Evolutionary conservation across 2,329 filamentous ascomycete genomes (phyloP), one percentile per base, ranked within the genome.

Genomic region (Trichoderma citrinoviride): DNA sequence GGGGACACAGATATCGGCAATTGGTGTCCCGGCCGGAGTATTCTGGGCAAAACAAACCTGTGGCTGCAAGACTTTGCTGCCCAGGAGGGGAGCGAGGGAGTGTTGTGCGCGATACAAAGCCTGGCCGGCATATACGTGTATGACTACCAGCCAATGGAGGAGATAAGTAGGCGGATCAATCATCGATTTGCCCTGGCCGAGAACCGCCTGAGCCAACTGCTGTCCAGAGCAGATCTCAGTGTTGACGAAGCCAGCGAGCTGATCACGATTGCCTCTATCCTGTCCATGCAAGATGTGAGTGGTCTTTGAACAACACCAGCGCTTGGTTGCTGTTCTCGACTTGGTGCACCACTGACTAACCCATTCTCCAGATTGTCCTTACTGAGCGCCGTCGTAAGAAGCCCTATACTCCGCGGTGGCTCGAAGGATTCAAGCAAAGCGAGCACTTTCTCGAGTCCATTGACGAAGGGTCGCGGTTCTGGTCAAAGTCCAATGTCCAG

Each of bases 91-190:
- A 73, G 71, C 27, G 65, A 69, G 15, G 76, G 76, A 21, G 75
- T 80, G 8, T 68, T 72, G 3, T 70, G 73, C 27, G 78, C 78
- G 6, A 78, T 80, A n/a, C 75, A 78, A 49, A 77, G 77, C 23
- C 70, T 80, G 2, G 76, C 77, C 3, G 77, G 77, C 1, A 74
- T 78, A 1, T 80, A 80, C 33, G 76, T 80, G 6, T 77, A 78
- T 63, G 78, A 80, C 63, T 80, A 79, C 40, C 64, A 74, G 17
- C 77, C 77, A 1, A 68, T 73, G 29, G 72, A 76, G 8, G 66
- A 66, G 5, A 69, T 79, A 14, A 71, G 72, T 17, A 68, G 68
- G 10, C 71, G 73, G 14, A 74, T 78, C 58, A 78, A 78, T 49
- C 61, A 73, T 12, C 71, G 72, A 21, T 78, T 77, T 64, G 46